Conservation (phyloP, 1,284 basidiomycete species). For the Puccinia triticina region DNA sequence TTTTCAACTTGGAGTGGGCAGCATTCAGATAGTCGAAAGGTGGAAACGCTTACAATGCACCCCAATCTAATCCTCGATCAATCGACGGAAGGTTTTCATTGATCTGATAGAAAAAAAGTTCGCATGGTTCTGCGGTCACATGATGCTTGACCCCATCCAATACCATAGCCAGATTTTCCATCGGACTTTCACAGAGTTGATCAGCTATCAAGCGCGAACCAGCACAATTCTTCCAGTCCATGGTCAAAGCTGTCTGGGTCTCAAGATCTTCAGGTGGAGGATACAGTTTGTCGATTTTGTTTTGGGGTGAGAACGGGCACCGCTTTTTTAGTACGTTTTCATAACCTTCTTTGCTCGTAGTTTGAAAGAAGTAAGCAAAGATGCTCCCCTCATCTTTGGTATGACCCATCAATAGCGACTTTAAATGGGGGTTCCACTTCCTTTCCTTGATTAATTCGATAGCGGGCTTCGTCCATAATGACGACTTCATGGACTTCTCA, state of each 20-base stretch:
- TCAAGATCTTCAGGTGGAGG: background rate
- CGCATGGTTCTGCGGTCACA: constrained; percentile 7
- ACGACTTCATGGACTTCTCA: constrained; percentile 29
- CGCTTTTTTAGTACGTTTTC: constrained; percentile 23
- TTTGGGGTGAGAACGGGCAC: constrained; percentile 20
- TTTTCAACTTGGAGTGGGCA: background rate
- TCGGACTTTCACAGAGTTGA: constrained; percentile 22
- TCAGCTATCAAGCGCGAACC: constrained; percentile 29
- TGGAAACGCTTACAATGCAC: constrained; percentile 26
- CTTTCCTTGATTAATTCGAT: constrained; percentile 42
- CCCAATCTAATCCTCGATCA: constrained; percentile 30
- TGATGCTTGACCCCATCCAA: constrained; percentile 34
- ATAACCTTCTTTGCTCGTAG: constrained; percentile 18
- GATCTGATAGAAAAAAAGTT: constrained; percentile 40
- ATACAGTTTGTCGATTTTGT: constrained; percentile 34
- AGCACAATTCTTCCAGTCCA: constrained; percentile 22
- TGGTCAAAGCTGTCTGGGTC: background rate
- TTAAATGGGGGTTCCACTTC: constrained; percentile 43
- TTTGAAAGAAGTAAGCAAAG: constrained; percentile 44
- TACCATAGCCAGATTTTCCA: constrained; percentile 29
- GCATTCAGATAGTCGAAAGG: background rate
- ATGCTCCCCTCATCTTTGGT: constrained; percentile 49
- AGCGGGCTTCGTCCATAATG: constrained; percentile 5
- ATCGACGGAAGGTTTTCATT: constrained; percentile 26
- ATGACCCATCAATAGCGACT: constrained; percentile 37